Conservation (phyloP, 2,329 filamentous ascomycete species). For the Penicillium hesseltinei region DNA sequence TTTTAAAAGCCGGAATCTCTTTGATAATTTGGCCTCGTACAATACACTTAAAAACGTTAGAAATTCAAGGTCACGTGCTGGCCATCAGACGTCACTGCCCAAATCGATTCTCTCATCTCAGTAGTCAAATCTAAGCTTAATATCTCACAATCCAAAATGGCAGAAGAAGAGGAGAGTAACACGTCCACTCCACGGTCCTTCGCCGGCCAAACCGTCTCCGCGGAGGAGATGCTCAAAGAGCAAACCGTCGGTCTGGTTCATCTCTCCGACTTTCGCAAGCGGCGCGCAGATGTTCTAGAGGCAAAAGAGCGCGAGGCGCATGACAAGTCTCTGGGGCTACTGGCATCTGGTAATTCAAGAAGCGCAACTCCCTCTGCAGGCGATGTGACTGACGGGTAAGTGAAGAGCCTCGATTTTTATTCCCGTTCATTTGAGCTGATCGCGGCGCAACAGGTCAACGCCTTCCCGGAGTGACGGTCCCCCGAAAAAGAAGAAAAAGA, state of each 20-base stretch:
- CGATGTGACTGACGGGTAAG: constrained; percentile 59
- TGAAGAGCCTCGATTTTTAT: constrained; percentile 19
- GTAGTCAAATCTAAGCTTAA: constrained; percentile 2
- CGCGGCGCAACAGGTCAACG: constrained; percentile 56
- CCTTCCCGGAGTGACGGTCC: constrained; percentile 48
- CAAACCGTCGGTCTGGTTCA: constrained; percentile 88
- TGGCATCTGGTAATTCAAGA: constrained; percentile 47
- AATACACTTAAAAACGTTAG: not conserved
- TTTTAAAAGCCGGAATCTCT: not conserved
- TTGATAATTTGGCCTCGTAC: not conserved
- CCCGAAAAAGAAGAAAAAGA: constrained; percentile 60
- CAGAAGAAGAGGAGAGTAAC: constrained; percentile 40
- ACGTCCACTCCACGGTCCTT: constrained; percentile 57
- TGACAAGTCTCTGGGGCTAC: constrained; percentile 55
- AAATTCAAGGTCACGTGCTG: constrained; percentile 13
- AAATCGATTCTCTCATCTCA: not conserved
- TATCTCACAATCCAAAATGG: constrained; percentile 5
- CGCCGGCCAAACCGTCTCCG: constrained; percentile 70
- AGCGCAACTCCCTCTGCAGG: constrained; percentile 50
- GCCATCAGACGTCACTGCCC: constrained; percentile 15
- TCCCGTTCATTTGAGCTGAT: constrained; percentile 45
- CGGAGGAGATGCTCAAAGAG: constrained; percentile 77
- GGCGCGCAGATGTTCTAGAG: constrained; percentile 89
- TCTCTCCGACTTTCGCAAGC: constrained; percentile 91
- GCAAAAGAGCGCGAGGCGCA: constrained; percentile 79